Evolutionary conservation across 1,284 basidiomycete species (phyloP).

Genomic region (Sphaerobolus stellatus): DNA sequence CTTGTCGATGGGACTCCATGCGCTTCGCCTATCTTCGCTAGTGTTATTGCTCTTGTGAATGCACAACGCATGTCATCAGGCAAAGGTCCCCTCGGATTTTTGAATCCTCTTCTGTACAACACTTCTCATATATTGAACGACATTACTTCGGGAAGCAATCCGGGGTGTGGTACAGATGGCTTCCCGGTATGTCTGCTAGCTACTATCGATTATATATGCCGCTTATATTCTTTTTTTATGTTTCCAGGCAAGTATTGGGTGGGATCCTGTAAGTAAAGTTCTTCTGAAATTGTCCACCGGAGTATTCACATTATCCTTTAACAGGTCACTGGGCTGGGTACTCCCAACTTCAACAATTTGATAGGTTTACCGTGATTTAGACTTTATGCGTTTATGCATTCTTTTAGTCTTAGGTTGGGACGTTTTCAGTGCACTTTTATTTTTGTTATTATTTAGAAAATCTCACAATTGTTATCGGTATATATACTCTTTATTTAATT

Average conservation of each 20-base stretch:
- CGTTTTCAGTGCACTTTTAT: no score
- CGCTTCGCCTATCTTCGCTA: conserved; percentile 39
- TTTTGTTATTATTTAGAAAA: no score
- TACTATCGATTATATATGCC: not conserved
- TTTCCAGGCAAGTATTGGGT: conserved; percentile 1
- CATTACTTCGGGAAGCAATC: conserved; percentile 12
- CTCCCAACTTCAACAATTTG: no score
- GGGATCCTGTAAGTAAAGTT: conserved; percentile 7
- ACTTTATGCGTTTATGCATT: no score
- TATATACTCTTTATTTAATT: no score
- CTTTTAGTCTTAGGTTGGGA: no score
- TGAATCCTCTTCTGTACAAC: conserved; percentile 43
- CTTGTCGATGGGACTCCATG: conserved; percentile 40
- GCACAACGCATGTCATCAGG: conserved; percentile 36
- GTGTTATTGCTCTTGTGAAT: conserved; percentile 42
- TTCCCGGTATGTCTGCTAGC: conserved; percentile 5
- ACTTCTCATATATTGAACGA: conserved; percentile 23
- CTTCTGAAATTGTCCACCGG: not conserved
- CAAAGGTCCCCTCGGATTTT: conserved; percentile 39
- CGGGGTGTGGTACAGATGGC: conserved; percentile 13
- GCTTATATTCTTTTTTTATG: not conserved
- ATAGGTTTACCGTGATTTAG: no score
- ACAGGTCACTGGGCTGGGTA: conserved; percentile 61
- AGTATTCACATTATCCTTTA: not conserved
- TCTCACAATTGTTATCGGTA: no score